These are phyloP conservation scores for Fusarium multiceps DNA, from an alignment of 2,329 filamentous ascomycete species.

Conservation along the genomic window DNA sequence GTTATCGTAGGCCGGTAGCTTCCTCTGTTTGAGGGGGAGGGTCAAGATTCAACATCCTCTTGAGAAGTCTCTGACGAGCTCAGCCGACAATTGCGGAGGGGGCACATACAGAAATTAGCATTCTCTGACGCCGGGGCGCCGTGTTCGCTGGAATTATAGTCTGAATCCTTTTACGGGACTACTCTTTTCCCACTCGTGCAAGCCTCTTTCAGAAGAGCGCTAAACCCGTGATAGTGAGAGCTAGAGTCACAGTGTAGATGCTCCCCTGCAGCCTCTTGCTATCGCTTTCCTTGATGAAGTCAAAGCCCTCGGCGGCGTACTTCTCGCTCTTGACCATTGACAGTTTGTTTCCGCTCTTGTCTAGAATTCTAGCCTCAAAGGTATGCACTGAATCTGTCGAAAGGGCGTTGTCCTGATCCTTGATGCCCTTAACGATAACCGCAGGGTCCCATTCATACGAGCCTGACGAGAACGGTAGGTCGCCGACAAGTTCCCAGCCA, in stretches of 20 bases:
- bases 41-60: not conserved
- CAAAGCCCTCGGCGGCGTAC: not conserved
- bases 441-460: not conserved
- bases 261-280: not conserved
- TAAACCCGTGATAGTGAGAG: not conserved
- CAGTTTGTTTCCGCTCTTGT: not conserved
- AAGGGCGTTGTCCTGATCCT: not conserved
- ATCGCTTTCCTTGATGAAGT: not conserved
- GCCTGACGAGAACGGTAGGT: not conserved
- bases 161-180: too few relatives aligned
- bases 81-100: fast-evolving
- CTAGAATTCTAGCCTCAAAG: not conserved
- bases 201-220: not conserved
- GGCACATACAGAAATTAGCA: not conserved
- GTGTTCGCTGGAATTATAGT: not conserved
- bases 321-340: not conserved
- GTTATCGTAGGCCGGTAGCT: not conserved
- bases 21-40: not conserved
- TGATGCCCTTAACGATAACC: not conserved
- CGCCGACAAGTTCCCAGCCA: not conserved
- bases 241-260: not conserved
- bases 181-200: too few relatives aligned
- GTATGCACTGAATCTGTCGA: not conserved
- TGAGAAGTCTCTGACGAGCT: not conserved
- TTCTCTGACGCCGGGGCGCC: not conserved